Evolutionary conservation across 1,139 yeast species (phyloP).

Genomic region (Zygosaccharomyces pseudobailii): DNA sequence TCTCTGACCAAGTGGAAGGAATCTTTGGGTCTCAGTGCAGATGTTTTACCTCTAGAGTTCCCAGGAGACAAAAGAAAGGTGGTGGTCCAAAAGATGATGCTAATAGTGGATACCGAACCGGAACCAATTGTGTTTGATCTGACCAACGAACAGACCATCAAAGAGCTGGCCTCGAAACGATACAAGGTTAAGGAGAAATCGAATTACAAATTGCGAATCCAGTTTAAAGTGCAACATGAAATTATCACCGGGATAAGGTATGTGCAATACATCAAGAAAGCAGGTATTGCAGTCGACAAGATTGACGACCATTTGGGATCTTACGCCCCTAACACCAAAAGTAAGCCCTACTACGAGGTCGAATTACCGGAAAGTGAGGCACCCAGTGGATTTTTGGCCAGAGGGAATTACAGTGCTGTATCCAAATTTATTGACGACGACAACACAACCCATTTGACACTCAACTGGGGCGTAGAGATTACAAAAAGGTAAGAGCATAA

Average conservation of each 20-base stretch:
- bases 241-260: constrained; percentile 88
- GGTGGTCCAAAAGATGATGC: constrained; percentile 71
- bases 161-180: constrained; percentile 39
- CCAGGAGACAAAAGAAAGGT: constrained; percentile 74
- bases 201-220: constrained; percentile 64
- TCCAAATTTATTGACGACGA: constrained; percentile 89
- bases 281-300: constrained; percentile 84
- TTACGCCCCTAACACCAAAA: constrained; percentile 83
- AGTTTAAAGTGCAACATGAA: constrained; percentile 84
- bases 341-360: constrained; percentile 76
- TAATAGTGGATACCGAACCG: constrained; percentile 57
- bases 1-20: constrained; percentile 91
- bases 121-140: constrained; percentile 60
- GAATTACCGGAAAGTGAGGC: constrained; percentile 84
- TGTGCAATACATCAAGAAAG: constrained; percentile 77
- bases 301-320: constrained; percentile 86
- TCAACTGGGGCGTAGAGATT: constrained; percentile 86
- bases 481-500: constrained; percentile 33
- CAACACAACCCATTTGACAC: constrained; percentile 61
- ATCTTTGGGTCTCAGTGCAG: constrained; percentile 68
- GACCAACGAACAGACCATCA: constrained; percentile 49
- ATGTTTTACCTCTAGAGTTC: constrained; percentile 52
- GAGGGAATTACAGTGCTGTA: constrained; percentile 78
- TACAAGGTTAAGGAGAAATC: constrained; percentile 73
- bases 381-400: constrained; percentile 82